phyloP scores from a whole-genome alignment of 495 filamentous ascomycete genomes.

The Penicillium atrosanguineum region DNA sequence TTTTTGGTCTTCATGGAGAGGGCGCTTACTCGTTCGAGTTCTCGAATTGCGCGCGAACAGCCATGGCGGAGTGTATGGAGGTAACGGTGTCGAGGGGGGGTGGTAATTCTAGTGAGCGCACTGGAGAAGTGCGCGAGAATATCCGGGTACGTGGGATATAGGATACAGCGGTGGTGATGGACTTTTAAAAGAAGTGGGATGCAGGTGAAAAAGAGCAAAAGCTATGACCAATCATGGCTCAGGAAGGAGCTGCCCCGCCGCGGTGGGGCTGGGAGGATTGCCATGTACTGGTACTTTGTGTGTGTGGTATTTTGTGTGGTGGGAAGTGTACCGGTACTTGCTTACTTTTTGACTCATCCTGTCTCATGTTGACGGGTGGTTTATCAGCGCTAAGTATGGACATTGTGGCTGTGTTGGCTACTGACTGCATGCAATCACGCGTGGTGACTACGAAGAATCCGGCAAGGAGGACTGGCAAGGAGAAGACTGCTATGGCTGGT shows the following conservation, averaged over 20 bases:
- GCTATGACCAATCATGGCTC: slow-evolving; percentile 21
- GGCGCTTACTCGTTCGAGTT: slow-evolving; percentile 91
- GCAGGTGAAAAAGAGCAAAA: slow-evolving; percentile 25
- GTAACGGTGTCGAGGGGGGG: slow-evolving; percentile 7
- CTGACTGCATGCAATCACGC: too few species aligned
- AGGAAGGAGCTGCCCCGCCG: slow-evolving; percentile 10
- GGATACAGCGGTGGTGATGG: background rate
- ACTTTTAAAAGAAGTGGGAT: slow-evolving; percentile 21
- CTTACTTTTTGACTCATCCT: slow-evolving; percentile 24
- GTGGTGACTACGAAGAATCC: too few species aligned
- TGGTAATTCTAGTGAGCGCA: background rate
- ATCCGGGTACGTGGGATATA: background rate
- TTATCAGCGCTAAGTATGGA: background rate
- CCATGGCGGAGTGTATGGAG: slow-evolving; percentile 49
- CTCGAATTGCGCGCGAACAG: slow-evolving; percentile 89
- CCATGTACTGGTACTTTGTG: slow-evolving; percentile 15
- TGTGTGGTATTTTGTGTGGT: background rate
- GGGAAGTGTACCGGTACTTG: background rate
- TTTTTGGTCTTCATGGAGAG: background rate
- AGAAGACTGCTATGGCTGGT: background rate
- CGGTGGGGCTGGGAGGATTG: slow-evolving; percentile 15
- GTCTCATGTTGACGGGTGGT: slow-evolving; percentile 25
- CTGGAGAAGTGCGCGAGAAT: background rate
- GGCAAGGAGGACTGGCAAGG: too few species aligned
- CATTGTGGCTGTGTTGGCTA: background rate